Evolutionary conservation across 176 grass and related monocot genomes (phyloP).

Genomic region (Themeda triandra): DNA sequence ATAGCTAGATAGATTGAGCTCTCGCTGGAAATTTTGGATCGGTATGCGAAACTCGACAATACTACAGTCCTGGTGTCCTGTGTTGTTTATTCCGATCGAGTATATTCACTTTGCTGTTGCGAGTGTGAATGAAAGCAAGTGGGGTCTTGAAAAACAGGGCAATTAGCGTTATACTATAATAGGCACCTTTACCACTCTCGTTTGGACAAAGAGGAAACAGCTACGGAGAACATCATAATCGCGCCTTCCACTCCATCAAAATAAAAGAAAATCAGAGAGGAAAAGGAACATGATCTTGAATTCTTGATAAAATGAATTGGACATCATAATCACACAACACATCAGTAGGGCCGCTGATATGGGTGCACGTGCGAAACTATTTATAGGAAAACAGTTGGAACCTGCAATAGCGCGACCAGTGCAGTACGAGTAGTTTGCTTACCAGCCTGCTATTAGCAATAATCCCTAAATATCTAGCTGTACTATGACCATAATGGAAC

Average conservation of each 20-base stretch:
- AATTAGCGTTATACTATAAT: slow-evolving; percentile 1
- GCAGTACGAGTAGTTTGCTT: no score
- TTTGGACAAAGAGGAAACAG: neutral
- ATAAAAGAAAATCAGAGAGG: neutral
- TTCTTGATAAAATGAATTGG: neutral
- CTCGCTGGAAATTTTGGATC: no score
- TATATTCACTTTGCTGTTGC: no score
- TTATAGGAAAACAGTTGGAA: neutral
- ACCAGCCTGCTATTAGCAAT: no score
- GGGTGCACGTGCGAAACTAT: slow-evolving; percentile 37
- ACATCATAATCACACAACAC: slow-evolving; percentile 2
- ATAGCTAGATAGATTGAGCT: no score
- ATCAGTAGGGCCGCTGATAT: neutral
- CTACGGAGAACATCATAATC: neutral
- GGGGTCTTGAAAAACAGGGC: neutral
- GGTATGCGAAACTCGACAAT: neutral
- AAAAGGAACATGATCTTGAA: neutral
- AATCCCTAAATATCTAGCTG: no score
- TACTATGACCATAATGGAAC: no score
- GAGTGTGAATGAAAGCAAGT: neutral
- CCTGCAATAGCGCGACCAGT: neutral
- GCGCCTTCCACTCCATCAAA: neutral
- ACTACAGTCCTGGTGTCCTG: no score
- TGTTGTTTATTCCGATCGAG: no score
- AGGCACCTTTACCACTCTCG: neutral